Percentiles rank a stretch among this genome's conserved stretches.
These are phyloP conservation scores for Rauvolfia tetraphylla DNA, from an alignment of 257 asterid species.

Conservation along the genomic window DNA sequence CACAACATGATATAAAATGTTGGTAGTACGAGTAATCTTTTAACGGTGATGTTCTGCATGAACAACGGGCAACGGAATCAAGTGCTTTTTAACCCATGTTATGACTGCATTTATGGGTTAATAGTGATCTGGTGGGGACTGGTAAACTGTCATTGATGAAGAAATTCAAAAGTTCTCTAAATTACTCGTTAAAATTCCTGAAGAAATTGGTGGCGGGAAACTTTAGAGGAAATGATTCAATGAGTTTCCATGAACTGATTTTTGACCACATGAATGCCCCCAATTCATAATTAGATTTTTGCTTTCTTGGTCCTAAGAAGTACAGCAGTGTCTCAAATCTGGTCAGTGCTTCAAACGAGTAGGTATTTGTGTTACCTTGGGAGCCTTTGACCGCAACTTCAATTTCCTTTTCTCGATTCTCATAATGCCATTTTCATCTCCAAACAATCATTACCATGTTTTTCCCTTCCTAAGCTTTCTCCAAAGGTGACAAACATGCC, in stretches of 20 bases:
- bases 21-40: neutral
- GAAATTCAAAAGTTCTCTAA: conserved; percentile 19
- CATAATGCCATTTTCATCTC: conserved; percentile 10
- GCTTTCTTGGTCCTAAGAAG: conserved; percentile 20
- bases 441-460: conserved; percentile 17
- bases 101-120: conserved; percentile 20
- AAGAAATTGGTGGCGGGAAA: conserved; percentile 24
- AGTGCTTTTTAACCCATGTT: conserved; percentile 9
- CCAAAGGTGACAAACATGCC: conserved; percentile 24
- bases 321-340: conserved; percentile 31
- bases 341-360: conserved; percentile 18
- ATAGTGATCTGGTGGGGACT: conserved; percentile 26
- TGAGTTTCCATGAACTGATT: conserved; percentile 26
- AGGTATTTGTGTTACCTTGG: neutral
- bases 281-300: conserved; percentile 15
- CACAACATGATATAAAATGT: conserved; percentile 34
- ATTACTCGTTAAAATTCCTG: neutral
- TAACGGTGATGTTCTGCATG: conserved; percentile 10
- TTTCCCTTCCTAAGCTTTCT: conserved; percentile 21
- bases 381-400: conserved; percentile 25
- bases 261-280: neutral
- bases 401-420: conserved; percentile 9
- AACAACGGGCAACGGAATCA: conserved; percentile 8
- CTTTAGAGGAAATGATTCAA: conserved; percentile 25
- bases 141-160: conserved; percentile 18